Base-by-base conservation (phyloP, 1,284 basidiomycete species). In the Naganishia albida region DNA sequence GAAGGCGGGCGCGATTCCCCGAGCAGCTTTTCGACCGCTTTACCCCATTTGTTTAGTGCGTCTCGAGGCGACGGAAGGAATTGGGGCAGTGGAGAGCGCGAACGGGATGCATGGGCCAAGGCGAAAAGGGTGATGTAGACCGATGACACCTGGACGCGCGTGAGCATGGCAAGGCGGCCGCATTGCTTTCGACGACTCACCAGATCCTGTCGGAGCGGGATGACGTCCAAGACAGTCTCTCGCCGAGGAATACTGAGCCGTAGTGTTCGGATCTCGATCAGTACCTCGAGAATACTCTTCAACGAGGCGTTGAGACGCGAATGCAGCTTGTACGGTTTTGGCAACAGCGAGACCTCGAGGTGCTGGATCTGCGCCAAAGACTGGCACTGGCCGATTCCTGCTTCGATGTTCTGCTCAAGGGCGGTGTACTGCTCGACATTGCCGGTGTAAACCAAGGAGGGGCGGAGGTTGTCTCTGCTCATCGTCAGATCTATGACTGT, bases 121-220 rank as follows among this genome's bases (percentile, higher is more conserved):
- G 80, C 77, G 77, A 80, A 83, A 2, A 83, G 68, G 38, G 75
- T 78, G 50, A 82, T 70, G 18, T 81, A 71, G n/a, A 82, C 71
- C 1, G 80, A 71, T 0, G 78, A 78, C 2, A 75, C 70, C 75
- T 75, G 62, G 3, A 56, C 34, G 34, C n/a, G 16, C 15, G 23
- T 44, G 15, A 25, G 28, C 6, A 18, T 44, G 30, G 6, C 4
- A 23, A 28, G n/a, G 13, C 12, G 15, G 13, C n/a, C 7, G 38
- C 34, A 16, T 23, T 39, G 3, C n/a, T n/a, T n/a, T n/a, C n/a
- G n/a, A 20, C 12, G 16, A 68, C 78, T 73, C 38, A 82, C 79
- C 12, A 82, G 62, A 64, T 81, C 81, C 38, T 78, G 76, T 1
- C 82, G 73, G 8, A 81, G 70, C 8, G 80, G 77, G n/a, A 82